Conservation (phyloP, 2,329 filamentous ascomycete genomes). For the Cercospora sesami region DNA sequence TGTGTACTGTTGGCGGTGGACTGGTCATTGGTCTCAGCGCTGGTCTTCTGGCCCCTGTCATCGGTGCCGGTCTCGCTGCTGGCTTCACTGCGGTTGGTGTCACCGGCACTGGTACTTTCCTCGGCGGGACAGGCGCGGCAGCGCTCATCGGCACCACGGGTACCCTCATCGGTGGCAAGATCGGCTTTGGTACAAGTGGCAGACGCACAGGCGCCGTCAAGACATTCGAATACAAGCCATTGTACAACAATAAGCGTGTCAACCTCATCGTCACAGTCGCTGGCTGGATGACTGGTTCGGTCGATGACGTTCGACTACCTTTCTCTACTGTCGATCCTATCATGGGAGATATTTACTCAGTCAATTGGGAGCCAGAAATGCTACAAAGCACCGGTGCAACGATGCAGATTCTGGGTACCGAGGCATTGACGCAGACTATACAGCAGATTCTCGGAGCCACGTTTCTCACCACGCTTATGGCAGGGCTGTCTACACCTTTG, state of each 20-base stretch:
- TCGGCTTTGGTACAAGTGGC: slow-evolving; percentile 81
- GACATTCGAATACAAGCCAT: slow-evolving; percentile 93
- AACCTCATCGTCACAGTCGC: slow-evolving; percentile 94
- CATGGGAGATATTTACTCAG: slow-evolving; percentile 97
- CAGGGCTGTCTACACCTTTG: slow-evolving; percentile 86
- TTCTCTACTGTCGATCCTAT: slow-evolving; percentile 95
- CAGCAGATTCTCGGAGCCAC: slow-evolving; percentile 94
- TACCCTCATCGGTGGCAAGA: slow-evolving; percentile 80
- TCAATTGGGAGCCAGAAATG: slow-evolving; percentile 98
- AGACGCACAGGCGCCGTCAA: slow-evolving; percentile 86
- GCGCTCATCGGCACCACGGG: slow-evolving; percentile 91
- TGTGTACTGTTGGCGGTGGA: slow-evolving; percentile 92
- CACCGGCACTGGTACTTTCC: slow-evolving; percentile 80
- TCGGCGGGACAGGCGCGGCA: slow-evolving; percentile 87
- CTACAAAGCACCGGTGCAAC: slow-evolving; percentile 96
- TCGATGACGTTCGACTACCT: slow-evolving; percentile 92
- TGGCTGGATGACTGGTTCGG: slow-evolving; percentile 97
- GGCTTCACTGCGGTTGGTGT: slow-evolving; percentile 95
- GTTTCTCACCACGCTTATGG: slow-evolving; percentile 85
- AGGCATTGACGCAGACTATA: slow-evolving; percentile 92
- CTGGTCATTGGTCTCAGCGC: slow-evolving; percentile 94
- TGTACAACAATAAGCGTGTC: slow-evolving; percentile 97
- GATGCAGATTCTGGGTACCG: slow-evolving; percentile 95
- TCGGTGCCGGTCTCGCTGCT: slow-evolving; percentile 88
- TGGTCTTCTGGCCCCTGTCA: slow-evolving; percentile 86